Conservation (phyloP, 371 early-diverging fungal species). For the Batrachochytrium dendrobatidis region DNA sequence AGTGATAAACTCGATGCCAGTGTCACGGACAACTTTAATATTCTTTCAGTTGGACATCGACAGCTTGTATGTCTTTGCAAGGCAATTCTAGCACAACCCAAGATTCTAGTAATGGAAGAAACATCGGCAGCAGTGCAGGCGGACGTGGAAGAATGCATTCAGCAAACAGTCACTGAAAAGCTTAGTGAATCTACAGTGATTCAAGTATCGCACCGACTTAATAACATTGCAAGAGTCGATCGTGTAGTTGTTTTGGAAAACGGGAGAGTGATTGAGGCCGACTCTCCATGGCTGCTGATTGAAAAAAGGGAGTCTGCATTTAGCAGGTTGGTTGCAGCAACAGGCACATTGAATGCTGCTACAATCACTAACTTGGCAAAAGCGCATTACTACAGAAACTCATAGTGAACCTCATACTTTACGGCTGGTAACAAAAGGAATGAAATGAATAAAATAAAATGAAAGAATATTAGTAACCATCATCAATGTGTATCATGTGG, state of each 20-base stretch:
- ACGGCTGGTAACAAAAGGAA: no score
- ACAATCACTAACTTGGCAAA: no score
- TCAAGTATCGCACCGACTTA: slow-evolving; percentile 59
- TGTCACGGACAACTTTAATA: slow-evolving; percentile 23
- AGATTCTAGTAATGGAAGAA: slow-evolving; percentile 49
- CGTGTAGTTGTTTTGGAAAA: slow-evolving; percentile 27
- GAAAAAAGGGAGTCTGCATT: slow-evolving; percentile 10
- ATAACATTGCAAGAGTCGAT: slow-evolving; percentile 21
- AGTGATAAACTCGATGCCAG: slow-evolving; percentile 8
- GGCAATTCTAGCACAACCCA: slow-evolving; percentile 28
- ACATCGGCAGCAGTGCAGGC: slow-evolving; percentile 33
- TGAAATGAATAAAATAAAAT: no score
- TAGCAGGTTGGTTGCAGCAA: slow-evolving; percentile 24
- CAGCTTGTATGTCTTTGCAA: slow-evolving; percentile 43
- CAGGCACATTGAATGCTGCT: slow-evolving; percentile 26
- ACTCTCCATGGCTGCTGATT: slow-evolving; percentile 21
- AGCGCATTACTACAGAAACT: no score
- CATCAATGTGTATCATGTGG: no score
- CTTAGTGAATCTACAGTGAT: slow-evolving; percentile 54
- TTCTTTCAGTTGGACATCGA: slow-evolving; percentile 45
- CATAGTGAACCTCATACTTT: no score
- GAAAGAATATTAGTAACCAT: no score
- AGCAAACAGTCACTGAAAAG: slow-evolving; percentile 29
- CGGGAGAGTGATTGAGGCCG: slow-evolving; percentile 26
- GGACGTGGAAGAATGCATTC: slow-evolving; percentile 14